Base-by-base conservation (phyloP, 208 protist species). In the Wallacemonas sp. region DNA sequence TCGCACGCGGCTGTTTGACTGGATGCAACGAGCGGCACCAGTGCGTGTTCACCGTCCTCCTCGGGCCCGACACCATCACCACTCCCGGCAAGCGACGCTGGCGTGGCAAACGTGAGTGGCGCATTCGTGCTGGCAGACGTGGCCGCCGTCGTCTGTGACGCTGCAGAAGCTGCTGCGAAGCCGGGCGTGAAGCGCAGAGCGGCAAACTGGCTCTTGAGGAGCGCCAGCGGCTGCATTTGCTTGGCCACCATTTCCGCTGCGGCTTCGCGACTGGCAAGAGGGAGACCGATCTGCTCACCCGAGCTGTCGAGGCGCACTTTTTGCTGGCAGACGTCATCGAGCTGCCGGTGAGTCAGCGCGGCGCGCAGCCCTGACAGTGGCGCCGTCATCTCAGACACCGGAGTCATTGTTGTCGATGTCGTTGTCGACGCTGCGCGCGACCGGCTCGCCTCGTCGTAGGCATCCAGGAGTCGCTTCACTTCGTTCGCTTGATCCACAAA, bases 371-470 rank as follows among this genome's bases (percentile, higher is more conserved):
- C n/a, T n/a, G n/a, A n/a, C n/a, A n/a, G n/a, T n/a, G n/a, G n/a
- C n/a, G n/a, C n/a, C n/a, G 47, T 33, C 9, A n/a, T 17, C 8
- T 26, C 47, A 55, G 47, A 32, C 14, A 32, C 26, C 19, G 9
- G 9, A 17, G n/a, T n/a, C n/a, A n/a, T n/a, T n/a, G n/a, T n/a
- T n/a, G n/a, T n/a, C n/a, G n/a, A n/a, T n/a, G n/a, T n/a, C n/a
- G n/a, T n/a, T n/a, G n/a, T n/a, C 27, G 41, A n/a, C 24, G 58
- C 32, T 14, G 30, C 17, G 19, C 27, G 3, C 11, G 11, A 12
- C 33, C 62, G 52, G 57, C 66, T 47, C 61, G 8, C 12, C 32
- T 55, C 41, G 26, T 78, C 72, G 72, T 78, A 82, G 32, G 70
- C 58, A 23, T 78, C 57, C 65, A 82, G 62, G 17, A 82, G 63